These are phyloP conservation scores for Euphorbia pulcherrima DNA, from an alignment of 345 rosid genomes.

Conservation along the genomic window DNA sequence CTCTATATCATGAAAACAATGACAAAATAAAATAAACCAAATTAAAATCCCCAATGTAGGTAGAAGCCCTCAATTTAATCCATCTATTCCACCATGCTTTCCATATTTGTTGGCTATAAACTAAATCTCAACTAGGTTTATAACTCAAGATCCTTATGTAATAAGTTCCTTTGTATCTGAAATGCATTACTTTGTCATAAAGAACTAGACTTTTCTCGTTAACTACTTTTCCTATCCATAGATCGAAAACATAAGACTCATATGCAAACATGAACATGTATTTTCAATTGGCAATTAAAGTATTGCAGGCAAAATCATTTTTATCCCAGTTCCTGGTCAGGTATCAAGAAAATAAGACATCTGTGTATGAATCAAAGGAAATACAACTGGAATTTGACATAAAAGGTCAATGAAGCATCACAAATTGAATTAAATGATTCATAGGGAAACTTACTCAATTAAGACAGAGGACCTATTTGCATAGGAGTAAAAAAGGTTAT, in stretches of 20 bases:
- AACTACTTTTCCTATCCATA: neutral
- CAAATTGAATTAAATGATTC: slow-evolving; percentile 7
- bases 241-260: neutral
- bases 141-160: too few species aligned
- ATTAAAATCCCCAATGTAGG: neutral
- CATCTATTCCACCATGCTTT: neutral
- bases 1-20: too few species aligned
- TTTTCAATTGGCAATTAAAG: neutral
- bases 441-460: slow-evolving; percentile 72
- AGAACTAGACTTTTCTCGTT: neutral
- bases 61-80: neutral
- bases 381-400: neutral
- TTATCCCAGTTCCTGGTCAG: neutral
- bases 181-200: neutral
- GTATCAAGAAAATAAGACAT: neutral
- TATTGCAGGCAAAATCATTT: neutral
- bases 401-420: neutral
- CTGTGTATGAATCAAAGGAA: neutral
- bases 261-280: neutral
- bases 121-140: neutral
- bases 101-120: neutral
- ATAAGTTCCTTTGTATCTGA: neutral
- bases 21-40: neutral
- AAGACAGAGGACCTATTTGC: slow-evolving; percentile 66
- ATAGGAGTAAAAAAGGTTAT: slow-evolving; percentile 59